Evolutionary conservation across 2,329 filamentous ascomycete species (phyloP).

Genomic region (Pseudogymnoascus verrucosus): DNA sequence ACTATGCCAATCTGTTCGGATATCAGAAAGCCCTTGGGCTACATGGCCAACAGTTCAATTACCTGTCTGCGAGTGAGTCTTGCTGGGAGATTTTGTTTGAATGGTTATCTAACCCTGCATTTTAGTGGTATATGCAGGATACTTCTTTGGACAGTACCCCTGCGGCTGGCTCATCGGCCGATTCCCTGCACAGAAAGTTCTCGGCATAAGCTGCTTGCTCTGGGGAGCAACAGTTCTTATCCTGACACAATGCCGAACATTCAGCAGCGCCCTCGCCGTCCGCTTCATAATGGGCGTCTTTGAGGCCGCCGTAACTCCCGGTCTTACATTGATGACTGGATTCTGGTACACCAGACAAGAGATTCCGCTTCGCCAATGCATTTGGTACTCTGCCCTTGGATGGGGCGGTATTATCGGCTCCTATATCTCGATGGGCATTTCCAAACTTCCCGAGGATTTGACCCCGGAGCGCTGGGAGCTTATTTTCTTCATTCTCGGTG

Average conservation of each 20-base stretch:
- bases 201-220: conserved; percentile 26
- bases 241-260: conserved; percentile 27
- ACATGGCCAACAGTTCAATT: conserved; percentile 30
- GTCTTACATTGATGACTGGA: conserved; percentile 29
- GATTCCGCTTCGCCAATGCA: conserved; percentile 30
- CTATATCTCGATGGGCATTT: conserved; percentile 29
- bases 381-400: conserved; percentile 27
- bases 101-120: neutral
- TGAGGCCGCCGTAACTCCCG: conserved; percentile 29
- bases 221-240: conserved; percentile 31
- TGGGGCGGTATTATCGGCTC: conserved; percentile 28
- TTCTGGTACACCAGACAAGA: conserved; percentile 32
- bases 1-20: conserved; percentile 26
- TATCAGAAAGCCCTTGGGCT: conserved; percentile 29
- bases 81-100: neutral
- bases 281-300: conserved; percentile 28
- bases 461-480: conserved; percentile 28
- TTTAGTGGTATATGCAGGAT: conserved; percentile 32
- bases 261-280: conserved; percentile 19
- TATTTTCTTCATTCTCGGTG: conserved; percentile 29
- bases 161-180: conserved; percentile 33
- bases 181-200: conserved; percentile 30
- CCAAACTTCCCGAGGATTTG: conserved; percentile 21
- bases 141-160: conserved; percentile 36
- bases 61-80: conserved; percentile 28